These are phyloP conservation scores for Aeschynomene evenia DNA, from an alignment of 306 rosid species.

Conservation along the genomic window DNA sequence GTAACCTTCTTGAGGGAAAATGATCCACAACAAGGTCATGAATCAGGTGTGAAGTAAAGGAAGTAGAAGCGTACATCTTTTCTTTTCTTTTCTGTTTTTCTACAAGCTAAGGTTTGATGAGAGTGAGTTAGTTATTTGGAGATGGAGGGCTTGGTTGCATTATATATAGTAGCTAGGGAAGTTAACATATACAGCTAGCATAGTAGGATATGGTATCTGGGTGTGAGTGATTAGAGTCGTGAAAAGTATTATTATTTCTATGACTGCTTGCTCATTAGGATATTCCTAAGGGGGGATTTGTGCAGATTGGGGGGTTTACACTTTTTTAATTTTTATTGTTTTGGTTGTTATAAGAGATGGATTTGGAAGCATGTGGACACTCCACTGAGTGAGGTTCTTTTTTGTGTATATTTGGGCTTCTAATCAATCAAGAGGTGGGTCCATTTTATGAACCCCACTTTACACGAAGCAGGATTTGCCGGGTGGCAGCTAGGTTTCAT, in stretches of 20 bases:
- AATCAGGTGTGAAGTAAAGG: slow-evolving; percentile 34
- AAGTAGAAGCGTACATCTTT: slow-evolving; percentile 52
- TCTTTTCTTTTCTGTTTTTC: not conserved
- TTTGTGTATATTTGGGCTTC: too few relatives aligned
- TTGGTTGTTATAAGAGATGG: slow-evolving; percentile 9
- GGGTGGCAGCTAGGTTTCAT: slow-evolving; percentile 6
- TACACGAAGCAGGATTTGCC: slow-evolving; percentile 35
- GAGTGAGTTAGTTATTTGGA: slow-evolving; percentile 19
- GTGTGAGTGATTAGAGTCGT: not conserved
- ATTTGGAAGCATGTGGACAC: slow-evolving; percentile 26
- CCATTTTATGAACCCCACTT: slow-evolving; percentile 37
- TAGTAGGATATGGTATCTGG: not conserved
- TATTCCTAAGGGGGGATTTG: slow-evolving; percentile 20
- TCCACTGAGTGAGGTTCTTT: not conserved
- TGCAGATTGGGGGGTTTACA: too few relatives aligned
- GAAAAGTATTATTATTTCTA: not conserved
- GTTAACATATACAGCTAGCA: not conserved
- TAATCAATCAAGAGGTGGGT: slow-evolving; percentile 29
- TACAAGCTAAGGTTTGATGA: not conserved
- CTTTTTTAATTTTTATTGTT: too few relatives aligned
- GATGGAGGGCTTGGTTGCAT: not conserved
- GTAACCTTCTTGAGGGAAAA: slow-evolving; percentile 64
- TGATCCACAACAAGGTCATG: slow-evolving; percentile 40
- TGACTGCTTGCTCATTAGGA: slow-evolving; percentile 21
- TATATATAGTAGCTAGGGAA: slow-evolving; percentile 43